Conservation (phyloP, 192 early-diverging fungal genomes). For the Podochytrium sp. region DNA sequence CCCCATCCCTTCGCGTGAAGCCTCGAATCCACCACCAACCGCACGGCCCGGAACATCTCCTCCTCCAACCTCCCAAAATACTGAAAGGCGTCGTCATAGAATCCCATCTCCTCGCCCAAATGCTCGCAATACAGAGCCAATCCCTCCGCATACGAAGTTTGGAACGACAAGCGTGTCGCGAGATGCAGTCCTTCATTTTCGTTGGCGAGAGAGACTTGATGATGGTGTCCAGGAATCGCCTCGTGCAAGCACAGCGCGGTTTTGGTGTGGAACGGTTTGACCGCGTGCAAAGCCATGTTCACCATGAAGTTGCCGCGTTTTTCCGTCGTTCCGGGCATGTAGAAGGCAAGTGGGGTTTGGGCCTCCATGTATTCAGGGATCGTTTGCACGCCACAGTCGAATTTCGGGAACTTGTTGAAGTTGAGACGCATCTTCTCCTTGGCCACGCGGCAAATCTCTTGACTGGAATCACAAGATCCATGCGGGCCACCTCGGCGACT, state of each 20-base stretch:
- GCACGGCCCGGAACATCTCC: slow-evolving; percentile 45
- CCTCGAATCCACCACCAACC: slow-evolving; percentile 48
- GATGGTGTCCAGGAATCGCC: slow-evolving; percentile 29
- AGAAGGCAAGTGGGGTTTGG: slow-evolving; percentile 30
- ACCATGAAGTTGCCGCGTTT: slow-evolving; percentile 24
- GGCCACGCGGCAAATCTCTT: slow-evolving; percentile 27
- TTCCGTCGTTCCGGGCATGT: slow-evolving; percentile 31
- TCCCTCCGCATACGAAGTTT: slow-evolving; percentile 39
- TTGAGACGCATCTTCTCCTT: slow-evolving; percentile 31
- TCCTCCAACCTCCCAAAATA: slow-evolving; percentile 43
- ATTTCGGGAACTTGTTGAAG: slow-evolving; percentile 40
- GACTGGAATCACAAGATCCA: slow-evolving; percentile 36
- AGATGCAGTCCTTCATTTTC: slow-evolving; percentile 35
- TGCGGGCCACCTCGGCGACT: slow-evolving; percentile 42
- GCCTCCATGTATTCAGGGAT: slow-evolving; percentile 30
- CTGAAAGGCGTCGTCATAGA: slow-evolving; percentile 39
- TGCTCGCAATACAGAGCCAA: slow-evolving; percentile 45
- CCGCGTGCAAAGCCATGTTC: slow-evolving; percentile 28
- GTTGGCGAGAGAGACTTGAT: slow-evolving; percentile 42
- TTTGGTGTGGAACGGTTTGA: slow-evolving; percentile 18
- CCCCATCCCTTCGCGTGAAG: slow-evolving; percentile 47
- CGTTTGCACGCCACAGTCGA: slow-evolving; percentile 26
- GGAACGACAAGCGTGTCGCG: slow-evolving; percentile 24
- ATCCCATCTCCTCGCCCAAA: slow-evolving; percentile 45
- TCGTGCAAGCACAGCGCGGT: slow-evolving; percentile 38